Evolutionary conservation across 164 flowering plant genomes (phyloP), one percentile per base, ranked within the genome.

Genomic region (Piper longum): DNA sequence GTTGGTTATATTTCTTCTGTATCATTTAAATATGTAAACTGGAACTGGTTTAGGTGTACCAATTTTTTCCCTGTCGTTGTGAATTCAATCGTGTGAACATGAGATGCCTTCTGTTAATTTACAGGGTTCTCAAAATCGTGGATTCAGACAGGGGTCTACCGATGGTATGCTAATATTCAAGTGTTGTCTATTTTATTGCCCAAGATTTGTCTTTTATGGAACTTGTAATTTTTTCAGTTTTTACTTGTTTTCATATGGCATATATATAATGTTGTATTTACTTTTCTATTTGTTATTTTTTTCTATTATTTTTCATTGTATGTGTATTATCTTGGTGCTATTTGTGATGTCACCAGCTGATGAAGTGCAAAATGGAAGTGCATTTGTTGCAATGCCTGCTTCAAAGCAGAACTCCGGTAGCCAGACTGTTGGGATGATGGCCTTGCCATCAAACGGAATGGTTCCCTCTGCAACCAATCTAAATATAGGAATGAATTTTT

Each of bases 401-500:
- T 44, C 73, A 36, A 58, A n/a, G 48, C 76, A 70, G 63, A 63
- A 67, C n/a, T 40, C 54, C 61, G 26, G 51, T 57, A 73, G 56
- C 59, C 70, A 60, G 51, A 55, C 62, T 62, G 60, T 65, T 71
- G 59, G 59, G 43, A 43, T 65, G 19, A 59, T 71, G 70, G 26
- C 67, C 43, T 13, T 74, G 59, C 74, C 74, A 55, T 71, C 71
- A 62, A 68, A 42, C 58, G 65, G 67, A 48, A 59, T 59, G 51
- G 45, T 74, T 56, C 74, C 74, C 56, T 74, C 77, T 7, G 57
- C 77, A 62, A 74, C 77, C 55, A 74, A 71, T 43, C 67, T 74
- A 42, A 71, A 74, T 63, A 74, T 74, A 48, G 77, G 77, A 62
- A 71, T 74, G 74, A 72, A 71, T 66, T 74, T 67, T 17, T 74